Percentiles rank a stretch among this genome's conserved stretches.
Evolutionary conservation across 2,329 filamentous ascomycete species (phyloP).

Genomic region (Trichoderma sp.): DNA sequence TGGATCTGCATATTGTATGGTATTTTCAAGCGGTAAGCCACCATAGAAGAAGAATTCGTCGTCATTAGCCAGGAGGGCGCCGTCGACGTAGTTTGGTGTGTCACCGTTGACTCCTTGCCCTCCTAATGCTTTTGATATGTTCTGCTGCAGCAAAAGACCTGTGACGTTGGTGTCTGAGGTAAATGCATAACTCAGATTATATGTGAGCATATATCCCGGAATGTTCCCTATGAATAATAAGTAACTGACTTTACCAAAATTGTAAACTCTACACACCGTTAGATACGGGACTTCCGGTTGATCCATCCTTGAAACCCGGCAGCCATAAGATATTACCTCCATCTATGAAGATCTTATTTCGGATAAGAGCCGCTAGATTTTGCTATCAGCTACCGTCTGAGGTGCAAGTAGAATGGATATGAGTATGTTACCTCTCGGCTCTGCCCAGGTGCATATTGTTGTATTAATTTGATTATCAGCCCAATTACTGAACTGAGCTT

Average conservation of each 20-base stretch:
- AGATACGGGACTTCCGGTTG: conserved; percentile 25
- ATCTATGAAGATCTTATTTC: conserved; percentile 64
- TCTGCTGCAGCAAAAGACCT: conserved; percentile 43
- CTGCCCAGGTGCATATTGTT: conserved; percentile 58
- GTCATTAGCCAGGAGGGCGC: conserved; percentile 64
- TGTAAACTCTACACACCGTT: conserved; percentile 40
- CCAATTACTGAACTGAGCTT: conserved; percentile 49
- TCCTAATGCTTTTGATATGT: conserved; percentile 46
- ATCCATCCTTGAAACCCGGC: conserved; percentile 47
- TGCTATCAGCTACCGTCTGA: conserved; percentile 23
- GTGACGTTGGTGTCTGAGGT: conserved; percentile 51
- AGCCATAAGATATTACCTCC: conserved; percentile 58
- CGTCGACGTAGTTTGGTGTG: conserved; percentile 58
- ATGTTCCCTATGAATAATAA: conserved; percentile 44
- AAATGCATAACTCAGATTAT: conserved; percentile 59
- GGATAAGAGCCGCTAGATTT: conserved; percentile 51
- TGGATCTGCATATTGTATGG: conserved; percentile 38
- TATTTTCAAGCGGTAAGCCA: conserved; percentile 44
- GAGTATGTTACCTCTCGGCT: conserved; percentile 39
- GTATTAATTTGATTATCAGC: conserved; percentile 50
- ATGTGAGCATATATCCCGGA: conserved; percentile 51
- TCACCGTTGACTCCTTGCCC: conserved; percentile 51
- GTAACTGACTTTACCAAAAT: neutral
- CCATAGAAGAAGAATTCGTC: conserved; percentile 63
- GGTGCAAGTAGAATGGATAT: neutral